These are phyloP conservation scores for Pythium oligandrum DNA, from an alignment of 352 stramenopile genomes.

Conservation along the genomic window DNA sequence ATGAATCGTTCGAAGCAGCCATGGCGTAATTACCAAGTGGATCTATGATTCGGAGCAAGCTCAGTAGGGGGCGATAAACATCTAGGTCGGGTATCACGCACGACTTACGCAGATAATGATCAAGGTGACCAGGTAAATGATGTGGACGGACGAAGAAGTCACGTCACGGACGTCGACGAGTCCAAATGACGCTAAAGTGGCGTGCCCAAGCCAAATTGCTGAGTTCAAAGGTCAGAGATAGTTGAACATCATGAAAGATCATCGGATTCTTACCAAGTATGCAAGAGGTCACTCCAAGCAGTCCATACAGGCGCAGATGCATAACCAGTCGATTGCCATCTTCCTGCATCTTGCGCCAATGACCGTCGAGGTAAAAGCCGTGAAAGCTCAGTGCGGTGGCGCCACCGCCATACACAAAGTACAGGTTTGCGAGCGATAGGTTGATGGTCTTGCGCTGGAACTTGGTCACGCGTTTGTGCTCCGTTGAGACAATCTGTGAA, in stretches of 20 bases:
- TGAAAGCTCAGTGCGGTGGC: slow-evolving; percentile 50
- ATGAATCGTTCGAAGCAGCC: slow-evolving; percentile 62
- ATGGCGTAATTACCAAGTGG: slow-evolving; percentile 54
- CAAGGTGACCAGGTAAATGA: slow-evolving; percentile 64
- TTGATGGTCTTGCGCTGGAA: slow-evolving; percentile 28
- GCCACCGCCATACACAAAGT: slow-evolving; percentile 54
- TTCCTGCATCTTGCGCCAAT: slow-evolving; percentile 46
- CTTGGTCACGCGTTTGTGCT: slow-evolving; percentile 42
- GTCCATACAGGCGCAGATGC: slow-evolving; percentile 61
- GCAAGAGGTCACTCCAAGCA: slow-evolving; percentile 46
- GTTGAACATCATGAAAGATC: neutral
- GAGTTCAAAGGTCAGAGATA: neutral
- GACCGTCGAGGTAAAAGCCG: slow-evolving; percentile 65
- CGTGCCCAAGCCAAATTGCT: slow-evolving; percentile 64
- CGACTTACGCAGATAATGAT: slow-evolving; percentile 45
- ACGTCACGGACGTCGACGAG: slow-evolving; percentile 60
- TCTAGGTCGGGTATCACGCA: too few relatives aligned
- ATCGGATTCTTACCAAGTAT: slow-evolving; percentile 26
- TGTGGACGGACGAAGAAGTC: slow-evolving; percentile 36
- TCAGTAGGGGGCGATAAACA: neutral
- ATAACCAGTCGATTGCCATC: slow-evolving; percentile 66
- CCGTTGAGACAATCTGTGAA: slow-evolving; percentile 38
- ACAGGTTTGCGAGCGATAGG: slow-evolving; percentile 49
- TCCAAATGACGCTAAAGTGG: slow-evolving; percentile 50
- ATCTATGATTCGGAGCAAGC: slow-evolving; percentile 19